A percentile compares a stretch with the other conserved stretches of the same genome.
These are phyloP conservation scores for Clonostachys chloroleuca DNA, from an alignment of 2,329 filamentous ascomycete genomes.

Conservation along the genomic window DNA sequence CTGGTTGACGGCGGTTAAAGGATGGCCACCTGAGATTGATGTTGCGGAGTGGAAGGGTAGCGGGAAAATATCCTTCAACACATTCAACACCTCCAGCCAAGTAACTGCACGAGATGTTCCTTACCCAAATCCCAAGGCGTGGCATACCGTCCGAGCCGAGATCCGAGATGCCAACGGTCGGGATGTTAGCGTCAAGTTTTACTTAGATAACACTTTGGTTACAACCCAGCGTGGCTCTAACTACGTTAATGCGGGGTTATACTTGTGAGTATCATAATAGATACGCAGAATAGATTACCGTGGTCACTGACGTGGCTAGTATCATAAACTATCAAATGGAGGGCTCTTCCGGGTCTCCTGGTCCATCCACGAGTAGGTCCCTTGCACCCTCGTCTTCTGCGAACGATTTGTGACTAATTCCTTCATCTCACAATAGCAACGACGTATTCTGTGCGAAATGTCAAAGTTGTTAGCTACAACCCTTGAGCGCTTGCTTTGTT, in stretches of 20 bases:
- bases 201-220: constrained; percentile 42
- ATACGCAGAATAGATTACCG: too few relatives aligned
- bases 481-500: not conserved
- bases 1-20: constrained; percentile 49
- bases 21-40: constrained; percentile 57
- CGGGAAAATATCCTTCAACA: constrained; percentile 52
- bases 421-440: not conserved
- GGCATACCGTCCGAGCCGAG: constrained; percentile 45
- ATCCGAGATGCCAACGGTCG: constrained; percentile 44
- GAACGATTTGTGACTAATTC: not conserved
- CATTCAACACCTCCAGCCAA: constrained; percentile 41
- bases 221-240: constrained; percentile 44
- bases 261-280: not conserved
- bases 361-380: constrained; percentile 17
- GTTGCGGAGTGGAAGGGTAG: constrained; percentile 59
- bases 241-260: constrained; percentile 28
- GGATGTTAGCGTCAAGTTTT: constrained; percentile 49
- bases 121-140: constrained; percentile 39
- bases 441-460: not conserved
- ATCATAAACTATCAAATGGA: constrained; percentile 42
- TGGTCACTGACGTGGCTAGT: constrained; percentile 9
- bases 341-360: constrained; percentile 35
- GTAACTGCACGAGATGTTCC: constrained; percentile 40
- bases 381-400: not conserved
- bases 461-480: constrained; percentile 3